phyloP scores from a whole-genome alignment of 169 alveolate genomes.

The Amoebophrya sp. region DNA sequence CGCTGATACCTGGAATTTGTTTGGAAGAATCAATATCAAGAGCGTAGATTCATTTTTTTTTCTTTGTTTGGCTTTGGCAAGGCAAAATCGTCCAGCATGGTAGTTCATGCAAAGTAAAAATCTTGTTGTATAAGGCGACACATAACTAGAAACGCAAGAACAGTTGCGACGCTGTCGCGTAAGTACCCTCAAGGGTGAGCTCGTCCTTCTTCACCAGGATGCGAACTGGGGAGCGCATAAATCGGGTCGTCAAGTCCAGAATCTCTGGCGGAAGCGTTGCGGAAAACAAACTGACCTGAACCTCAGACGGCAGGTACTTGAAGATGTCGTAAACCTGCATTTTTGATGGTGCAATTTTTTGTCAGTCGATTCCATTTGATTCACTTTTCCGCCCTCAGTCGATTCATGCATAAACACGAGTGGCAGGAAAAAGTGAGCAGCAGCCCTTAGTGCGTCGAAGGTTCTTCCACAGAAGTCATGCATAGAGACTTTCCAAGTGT shows the following conservation, averaged over 20 bases:
- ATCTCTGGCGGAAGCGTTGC: conserved; percentile 96
- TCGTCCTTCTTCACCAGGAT: conserved; percentile 94
- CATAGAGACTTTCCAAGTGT: no score
- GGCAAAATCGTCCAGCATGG: no score
- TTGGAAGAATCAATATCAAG: background rate
- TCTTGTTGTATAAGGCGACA: background rate
- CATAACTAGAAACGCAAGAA: no score
- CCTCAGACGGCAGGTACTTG: conserved; percentile 65
- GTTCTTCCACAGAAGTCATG: no score
- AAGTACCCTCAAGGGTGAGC: conserved; percentile 90
- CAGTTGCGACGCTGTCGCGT: no score
- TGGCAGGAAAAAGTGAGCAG: no score
- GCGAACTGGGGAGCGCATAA: conserved; percentile 94
- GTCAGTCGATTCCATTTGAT: no score
- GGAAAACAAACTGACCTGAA: conserved; percentile 71
- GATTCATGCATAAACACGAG: no score
- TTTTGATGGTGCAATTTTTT: no score
- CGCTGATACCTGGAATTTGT: conserved; percentile 66
- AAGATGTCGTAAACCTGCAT: conserved; percentile 76
- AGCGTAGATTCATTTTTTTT: background rate
- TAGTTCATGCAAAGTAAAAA: background rate
- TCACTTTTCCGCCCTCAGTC: no score
- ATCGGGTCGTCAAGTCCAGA: conserved; percentile 85
- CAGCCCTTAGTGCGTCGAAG: no score
- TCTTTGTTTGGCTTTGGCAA: no score